phyloP scores from a whole-genome alignment of 1,284 basidiomycete genomes.

The Erythrobasidium hasegawianum region DNA sequence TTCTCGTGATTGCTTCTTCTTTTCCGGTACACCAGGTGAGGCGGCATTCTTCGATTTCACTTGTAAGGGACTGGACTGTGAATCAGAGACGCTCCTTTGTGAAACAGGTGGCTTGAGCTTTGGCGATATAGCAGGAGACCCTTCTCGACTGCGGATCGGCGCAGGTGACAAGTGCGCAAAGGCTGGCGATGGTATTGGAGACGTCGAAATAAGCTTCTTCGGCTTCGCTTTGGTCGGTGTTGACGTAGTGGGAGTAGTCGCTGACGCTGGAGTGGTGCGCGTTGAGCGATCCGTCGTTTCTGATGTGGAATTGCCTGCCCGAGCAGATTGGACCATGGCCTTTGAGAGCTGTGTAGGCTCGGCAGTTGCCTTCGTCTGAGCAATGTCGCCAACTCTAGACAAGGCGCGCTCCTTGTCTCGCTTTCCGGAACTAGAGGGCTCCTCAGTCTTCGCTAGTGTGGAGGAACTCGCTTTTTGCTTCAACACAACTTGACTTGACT shows the following conservation, averaged over 20 bases:
- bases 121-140: not conserved
- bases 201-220: not conserved
- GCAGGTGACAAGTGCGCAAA: not conserved
- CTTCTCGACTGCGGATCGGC: slow-evolving; percentile 1
- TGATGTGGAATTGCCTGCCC: no score
- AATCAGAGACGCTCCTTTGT: not conserved
- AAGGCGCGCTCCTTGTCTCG: no score
- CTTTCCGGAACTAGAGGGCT: no score
- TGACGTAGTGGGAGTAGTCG: not conserved
- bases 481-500: slow-evolving; percentile 8
- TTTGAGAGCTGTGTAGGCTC: no score
- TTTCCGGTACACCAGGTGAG: not conserved
- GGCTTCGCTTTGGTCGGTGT: not conserved
- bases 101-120: not conserved
- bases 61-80: not conserved
- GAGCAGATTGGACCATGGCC: no score
- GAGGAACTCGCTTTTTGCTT: not conserved
- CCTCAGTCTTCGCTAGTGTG: no score
- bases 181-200: not conserved
- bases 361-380: no score
- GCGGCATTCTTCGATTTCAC: not conserved
- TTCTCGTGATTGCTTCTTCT: not conserved
- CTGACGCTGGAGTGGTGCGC: not conserved
- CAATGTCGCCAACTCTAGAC: no score
- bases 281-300: no score